phyloP scores from a whole-genome alignment of 805 yeast species.

The Candida chilensis region DNA sequence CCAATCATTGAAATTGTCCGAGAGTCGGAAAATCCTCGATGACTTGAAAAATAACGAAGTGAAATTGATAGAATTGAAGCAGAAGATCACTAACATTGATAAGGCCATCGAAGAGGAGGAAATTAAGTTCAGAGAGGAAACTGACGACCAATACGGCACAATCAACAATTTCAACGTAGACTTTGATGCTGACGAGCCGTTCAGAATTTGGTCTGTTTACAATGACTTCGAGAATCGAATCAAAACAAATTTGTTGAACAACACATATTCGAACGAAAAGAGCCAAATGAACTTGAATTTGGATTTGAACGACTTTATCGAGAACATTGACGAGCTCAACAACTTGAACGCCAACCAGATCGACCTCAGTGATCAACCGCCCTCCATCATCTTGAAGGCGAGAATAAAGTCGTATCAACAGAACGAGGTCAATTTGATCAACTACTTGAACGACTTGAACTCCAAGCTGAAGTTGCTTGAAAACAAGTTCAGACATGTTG shows the following conservation, averaged over 20 bases:
- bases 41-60: constrained; percentile 36
- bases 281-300: too few relatives aligned
- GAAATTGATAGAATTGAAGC: constrained; percentile 38
- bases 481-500: constrained; percentile 77
- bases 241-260: too few relatives aligned
- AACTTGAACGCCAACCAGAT: too few relatives aligned
- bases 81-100: constrained; percentile 47
- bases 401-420: constrained; percentile 72
- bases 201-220: constrained; percentile 54
- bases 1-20: constrained; percentile 42
- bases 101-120: constrained; percentile 61
- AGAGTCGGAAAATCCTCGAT: constrained; percentile 39
- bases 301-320: background rate
- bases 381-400: constrained; percentile 51
- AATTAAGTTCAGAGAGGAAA: constrained; percentile 34
- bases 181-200: constrained; percentile 90
- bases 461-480: constrained; percentile 51
- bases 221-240: constrained; percentile 49
- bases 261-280: too few relatives aligned
- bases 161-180: constrained; percentile 39
- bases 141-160: constrained; percentile 16
- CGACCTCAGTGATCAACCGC: too few relatives aligned
- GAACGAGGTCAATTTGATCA: constrained; percentile 50
- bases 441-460: constrained; percentile 42
- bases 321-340: too few relatives aligned